Percentiles rank a stretch among this genome's conserved stretches.
Evolutionary conservation across 805 yeast genomes (phyloP).

Genomic region (Candida gorgasii): DNA sequence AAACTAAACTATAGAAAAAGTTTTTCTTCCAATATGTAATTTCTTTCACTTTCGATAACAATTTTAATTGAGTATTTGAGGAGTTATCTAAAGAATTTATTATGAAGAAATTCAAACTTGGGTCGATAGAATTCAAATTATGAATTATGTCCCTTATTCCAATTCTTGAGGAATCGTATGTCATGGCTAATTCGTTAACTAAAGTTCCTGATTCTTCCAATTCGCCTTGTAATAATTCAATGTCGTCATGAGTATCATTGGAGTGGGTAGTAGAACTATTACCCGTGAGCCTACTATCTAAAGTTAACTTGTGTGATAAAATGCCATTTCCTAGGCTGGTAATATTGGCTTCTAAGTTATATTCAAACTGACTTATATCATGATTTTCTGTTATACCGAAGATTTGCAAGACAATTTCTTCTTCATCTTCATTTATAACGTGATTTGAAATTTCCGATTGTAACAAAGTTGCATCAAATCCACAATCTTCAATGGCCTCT

Average conservation of each 20-base stretch:
- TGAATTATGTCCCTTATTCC: constrained; percentile 69
- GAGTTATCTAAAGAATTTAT: constrained; percentile 53
- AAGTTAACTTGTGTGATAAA: constrained; percentile 22
- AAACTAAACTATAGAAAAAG: constrained; percentile 49
- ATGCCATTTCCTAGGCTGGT: constrained; percentile 33
- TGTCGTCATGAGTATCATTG: constrained; percentile 11
- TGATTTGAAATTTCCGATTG: constrained; percentile 5
- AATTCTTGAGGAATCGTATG: constrained; percentile 48
- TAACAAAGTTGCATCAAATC: constrained; percentile 31
- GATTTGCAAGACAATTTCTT: constrained; percentile 31
- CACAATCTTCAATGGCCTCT: constrained; percentile 63
- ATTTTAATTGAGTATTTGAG: constrained; percentile 61
- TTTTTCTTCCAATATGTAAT: constrained; percentile 67
- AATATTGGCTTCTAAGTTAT: constrained; percentile 42
- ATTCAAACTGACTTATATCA: constrained; percentile 32
- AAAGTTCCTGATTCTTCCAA: constrained; percentile 13
- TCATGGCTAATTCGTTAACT: constrained; percentile 40
- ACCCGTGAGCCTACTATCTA: constrained; percentile 16
- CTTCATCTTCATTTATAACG: constrained; percentile 25
- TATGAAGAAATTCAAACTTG: constrained; percentile 55
- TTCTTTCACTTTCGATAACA: constrained; percentile 70
- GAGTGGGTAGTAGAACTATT: neutral
- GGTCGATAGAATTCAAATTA: constrained; percentile 42
- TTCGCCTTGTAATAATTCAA: neutral
- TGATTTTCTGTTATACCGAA: constrained; percentile 30